Base-by-base conservation (phyloP, 768 basidiomycete species). In the Termitomyces eurrhizus region DNA sequence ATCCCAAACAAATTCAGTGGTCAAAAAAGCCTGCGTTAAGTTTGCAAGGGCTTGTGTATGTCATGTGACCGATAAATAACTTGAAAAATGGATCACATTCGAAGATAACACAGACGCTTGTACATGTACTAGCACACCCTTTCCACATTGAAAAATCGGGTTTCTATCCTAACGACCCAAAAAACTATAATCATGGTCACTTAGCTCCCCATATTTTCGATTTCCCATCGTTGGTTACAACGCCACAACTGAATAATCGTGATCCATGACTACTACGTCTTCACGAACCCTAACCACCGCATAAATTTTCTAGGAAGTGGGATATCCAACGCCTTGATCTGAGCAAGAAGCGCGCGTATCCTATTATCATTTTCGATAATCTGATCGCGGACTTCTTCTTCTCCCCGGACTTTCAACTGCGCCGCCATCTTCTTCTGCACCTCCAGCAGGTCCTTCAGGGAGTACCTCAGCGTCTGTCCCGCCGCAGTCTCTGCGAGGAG, bases 401-500 rank as follows among this genome's bases (percentile, higher is more conserved):
- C 39, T 8, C 54, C 62, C n/a, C 67, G 62, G n/a, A 61, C 39
- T 14, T 49, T 57, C 12, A 70, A 60, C 49, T 62, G 61, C 12
- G 61, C 56, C 9, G 66, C 66, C 36, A 66, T 55, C 50, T 66
- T 62, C 50, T 66, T 67, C 62, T 72, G 72, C 21, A 67, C 62
- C 16, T 62, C 63, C n/a, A 75, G 62, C 24, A 70, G 58, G 36
- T 67, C 66, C 48, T 70, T 67, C 18, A 73, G 63, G 0, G 65
- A 58, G n/a, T 52, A 60, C 50, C 71, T 68, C 6, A 75, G 44
- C 1, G 72, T 65, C 32, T 67, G 67, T 13, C 72, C 74, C 7
- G 73, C 74, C 18, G 71, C 62, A 0, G 74, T 74, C 58, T 74
- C 72, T 35, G 68, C 66, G 50, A 74, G 64, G 9, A 60, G 52